Evolutionary conservation across 441 rosid species (phyloP).

Genomic region (Pelargonium cotyledonis): DNA sequence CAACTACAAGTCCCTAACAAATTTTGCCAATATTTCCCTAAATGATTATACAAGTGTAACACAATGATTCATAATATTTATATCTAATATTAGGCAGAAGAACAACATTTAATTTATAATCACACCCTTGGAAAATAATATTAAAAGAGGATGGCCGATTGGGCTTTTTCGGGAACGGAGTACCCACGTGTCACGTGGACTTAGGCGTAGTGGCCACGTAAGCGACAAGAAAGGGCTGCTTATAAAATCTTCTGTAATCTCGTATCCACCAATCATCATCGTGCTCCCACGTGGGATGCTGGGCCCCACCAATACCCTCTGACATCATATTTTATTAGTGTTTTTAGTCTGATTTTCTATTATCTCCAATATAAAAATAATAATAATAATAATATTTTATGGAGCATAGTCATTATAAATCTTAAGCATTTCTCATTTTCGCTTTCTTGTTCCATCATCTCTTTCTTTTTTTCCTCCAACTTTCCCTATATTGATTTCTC

Average conservation of each 20-base stretch:
- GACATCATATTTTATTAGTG: not conserved
- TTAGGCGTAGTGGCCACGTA: slow-evolving; percentile 33
- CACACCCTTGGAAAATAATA: too few relatives aligned
- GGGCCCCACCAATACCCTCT: slow-evolving; percentile 31
- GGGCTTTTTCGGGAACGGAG: too few relatives aligned
- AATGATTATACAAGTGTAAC: too few relatives aligned
- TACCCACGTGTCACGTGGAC: slow-evolving; percentile 33
- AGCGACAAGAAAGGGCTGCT: slow-evolving; percentile 26
- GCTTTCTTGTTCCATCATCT: not conserved
- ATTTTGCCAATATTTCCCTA: too few relatives aligned
- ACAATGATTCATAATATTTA: too few relatives aligned
- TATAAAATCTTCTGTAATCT: slow-evolving; percentile 53
- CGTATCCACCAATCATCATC: slow-evolving; percentile 61
- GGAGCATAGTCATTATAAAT: slow-evolving; percentile 4
- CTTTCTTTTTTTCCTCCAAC: not conserved
- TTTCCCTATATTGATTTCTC: not conserved
- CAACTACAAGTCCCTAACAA: too few relatives aligned
- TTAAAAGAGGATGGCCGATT: too few relatives aligned
- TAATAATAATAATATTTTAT: too few relatives aligned
- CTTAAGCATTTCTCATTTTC: not conserved
- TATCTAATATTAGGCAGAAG: too few relatives aligned
- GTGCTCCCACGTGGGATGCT: slow-evolving; percentile 56
- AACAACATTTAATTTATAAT: too few relatives aligned
- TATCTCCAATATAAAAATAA: too few relatives aligned
- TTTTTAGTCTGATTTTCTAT: not conserved